Base-by-base conservation (phyloP, 2,329 filamentous ascomycete genomes). In the Talaromyces pinophilus region DNA sequence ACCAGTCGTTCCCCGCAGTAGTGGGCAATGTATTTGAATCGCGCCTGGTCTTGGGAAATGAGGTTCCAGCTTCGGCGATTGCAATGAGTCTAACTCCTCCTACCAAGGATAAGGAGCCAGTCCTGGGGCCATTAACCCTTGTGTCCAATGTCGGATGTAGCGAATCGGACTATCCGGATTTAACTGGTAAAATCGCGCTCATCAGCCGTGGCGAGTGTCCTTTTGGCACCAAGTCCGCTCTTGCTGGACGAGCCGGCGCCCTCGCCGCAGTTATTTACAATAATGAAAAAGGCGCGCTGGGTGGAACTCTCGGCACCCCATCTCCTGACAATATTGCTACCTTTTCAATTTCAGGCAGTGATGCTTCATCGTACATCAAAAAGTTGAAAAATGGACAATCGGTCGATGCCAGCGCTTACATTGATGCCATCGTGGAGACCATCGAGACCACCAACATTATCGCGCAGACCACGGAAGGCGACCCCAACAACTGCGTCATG, bases 261-360 rank as follows among this genome's bases (percentile, higher is more conserved):
- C 77, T 86, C 3, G 91, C 88, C 1, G 90, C 88, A 0, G 79
- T 95, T 15, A 83, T 95, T 60, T 93, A 91, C 79, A 92, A 94
- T 81, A 90, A 88, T 70, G 87, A 87, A 2, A 78, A 84, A 0
- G 90, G 87, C 1, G 76, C 79, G 3, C 78, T 92, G 0, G 83
- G 84, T 61, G 92, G 91, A 48, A 52, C 48, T 28, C 48, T 52
- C 17, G 48, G 48, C 15, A 30, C 22, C 25, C 48, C 48, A 8
- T 52, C 48, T 13, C 25, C 48, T 28, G 48, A 52, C 13, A 15
- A 52, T 28, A 15, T 52, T 17, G 48, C 48, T 52, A 52, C 48
- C 17, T 52, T 52, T 22, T 52, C 48, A 17, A 52, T 52, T 17
- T 52, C 48, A 28, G 48, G 25, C 48, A 52, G 15, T 52, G 48